Evolutionary conservation across 2,329 filamentous ascomycete species (phyloP).

Genomic region (Bertia moriformis): DNA sequence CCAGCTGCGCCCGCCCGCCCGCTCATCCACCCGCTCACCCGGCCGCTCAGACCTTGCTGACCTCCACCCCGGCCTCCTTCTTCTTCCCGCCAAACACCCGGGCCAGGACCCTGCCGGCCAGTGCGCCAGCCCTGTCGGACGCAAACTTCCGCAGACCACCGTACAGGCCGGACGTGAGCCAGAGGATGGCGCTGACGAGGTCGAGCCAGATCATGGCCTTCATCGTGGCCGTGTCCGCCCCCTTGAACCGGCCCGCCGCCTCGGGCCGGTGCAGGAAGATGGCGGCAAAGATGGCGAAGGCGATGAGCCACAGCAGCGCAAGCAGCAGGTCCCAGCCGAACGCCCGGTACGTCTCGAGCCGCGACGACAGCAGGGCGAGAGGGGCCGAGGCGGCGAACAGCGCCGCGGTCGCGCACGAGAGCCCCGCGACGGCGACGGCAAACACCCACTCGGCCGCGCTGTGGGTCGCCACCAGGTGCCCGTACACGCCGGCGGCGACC

Average conservation of each 20-base stretch:
- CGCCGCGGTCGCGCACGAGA: conserved; percentile 36
- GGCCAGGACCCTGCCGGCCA: too few relatives aligned
- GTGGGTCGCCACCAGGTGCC: conserved; percentile 37
- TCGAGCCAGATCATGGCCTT: conserved; percentile 62
- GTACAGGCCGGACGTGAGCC: conserved; percentile 34
- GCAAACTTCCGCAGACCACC: conserved; percentile 9
- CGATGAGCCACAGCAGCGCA: conserved; percentile 40
- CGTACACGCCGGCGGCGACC: conserved; percentile 56
- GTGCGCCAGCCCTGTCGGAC: background rate
- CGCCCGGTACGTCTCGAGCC: conserved; percentile 23
- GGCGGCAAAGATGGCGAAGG: conserved; percentile 59
- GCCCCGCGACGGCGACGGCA: conserved; percentile 40
- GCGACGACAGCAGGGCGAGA: conserved; percentile 15
- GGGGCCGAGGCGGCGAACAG: conserved; percentile 21
- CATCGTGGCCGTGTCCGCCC: conserved; percentile 34
- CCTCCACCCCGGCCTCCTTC: too few relatives aligned
- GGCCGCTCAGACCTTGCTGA: too few relatives aligned
- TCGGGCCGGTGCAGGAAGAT: conserved; percentile 51
- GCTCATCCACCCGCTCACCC: too few relatives aligned
- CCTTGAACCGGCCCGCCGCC: conserved; percentile 32
- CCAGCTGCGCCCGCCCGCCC: too few relatives aligned
- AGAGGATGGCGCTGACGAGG: conserved; percentile 51
- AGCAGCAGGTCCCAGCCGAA: conserved; percentile 28
- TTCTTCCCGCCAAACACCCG: too few relatives aligned
- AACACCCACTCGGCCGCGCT: conserved; percentile 47